These are phyloP conservation scores for Annulohypoxylon bovei DNA, from an alignment of 495 filamentous ascomycete species.

Conservation along the genomic window DNA sequence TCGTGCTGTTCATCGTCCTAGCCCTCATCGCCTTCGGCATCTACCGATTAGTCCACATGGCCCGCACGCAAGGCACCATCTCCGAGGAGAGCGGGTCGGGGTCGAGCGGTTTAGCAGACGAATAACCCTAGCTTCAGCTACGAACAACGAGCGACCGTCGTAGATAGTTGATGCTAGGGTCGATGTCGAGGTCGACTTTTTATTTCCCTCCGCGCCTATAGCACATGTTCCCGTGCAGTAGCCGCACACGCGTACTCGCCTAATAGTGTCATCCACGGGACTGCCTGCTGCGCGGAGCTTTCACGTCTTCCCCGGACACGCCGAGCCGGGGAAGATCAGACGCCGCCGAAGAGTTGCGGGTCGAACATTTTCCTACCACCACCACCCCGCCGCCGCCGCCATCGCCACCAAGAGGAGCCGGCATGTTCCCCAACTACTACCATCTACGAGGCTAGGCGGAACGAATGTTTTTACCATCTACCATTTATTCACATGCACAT, in stretches of 20 bases:
- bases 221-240: neutral
- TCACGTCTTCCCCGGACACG: neutral
- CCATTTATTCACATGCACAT: constrained; percentile 9
- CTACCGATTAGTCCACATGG: constrained; percentile 65
- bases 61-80: constrained; percentile 52
- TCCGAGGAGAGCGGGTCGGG: constrained; percentile 26
- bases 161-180: neutral
- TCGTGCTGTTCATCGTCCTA: constrained; percentile 78
- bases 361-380: neutral
- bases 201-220: neutral
- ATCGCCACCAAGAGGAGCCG: neutral
- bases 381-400: neutral
- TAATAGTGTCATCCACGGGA: neutral
- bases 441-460: neutral
- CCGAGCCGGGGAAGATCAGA: neutral
- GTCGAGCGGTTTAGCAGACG: constrained; percentile 13
- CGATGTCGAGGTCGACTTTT: neutral
- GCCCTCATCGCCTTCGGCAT: constrained; percentile 75
- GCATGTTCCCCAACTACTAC: neutral
- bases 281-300: neutral
- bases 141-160: neutral
- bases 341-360: neutral
- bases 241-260: neutral
- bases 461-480: neutral
- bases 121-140: neutral